A percentile compares a stretch with the other conserved stretches of the same genome.
Conservation (phyloP, 257 asterid genomes). For the Penstemon davidsonii region DNA sequence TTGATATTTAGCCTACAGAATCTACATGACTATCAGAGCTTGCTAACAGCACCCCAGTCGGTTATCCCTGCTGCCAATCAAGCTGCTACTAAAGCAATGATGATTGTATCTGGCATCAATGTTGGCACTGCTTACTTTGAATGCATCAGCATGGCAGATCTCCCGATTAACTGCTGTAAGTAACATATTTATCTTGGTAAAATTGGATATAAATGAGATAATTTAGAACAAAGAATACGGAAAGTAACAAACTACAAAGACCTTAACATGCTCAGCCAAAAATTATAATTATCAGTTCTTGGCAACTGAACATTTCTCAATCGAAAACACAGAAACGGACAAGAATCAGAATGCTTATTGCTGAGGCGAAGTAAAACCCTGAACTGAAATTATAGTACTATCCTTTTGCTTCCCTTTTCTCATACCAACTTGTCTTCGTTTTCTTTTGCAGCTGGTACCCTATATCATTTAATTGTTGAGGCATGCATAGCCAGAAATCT, state of each 20-base stretch:
- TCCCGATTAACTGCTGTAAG: constrained; percentile 86
- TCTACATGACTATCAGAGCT: constrained; percentile 68
- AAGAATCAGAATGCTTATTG: background rate
- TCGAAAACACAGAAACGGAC: background rate
- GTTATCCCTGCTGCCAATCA: constrained; percentile 77
- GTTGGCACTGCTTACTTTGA: constrained; percentile 58
- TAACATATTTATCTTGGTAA: background rate
- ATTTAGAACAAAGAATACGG: no score
- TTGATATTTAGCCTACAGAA: constrained; percentile 73
- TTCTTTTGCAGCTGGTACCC: constrained; percentile 76
- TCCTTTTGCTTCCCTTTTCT: background rate
- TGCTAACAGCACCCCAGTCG: constrained; percentile 79
- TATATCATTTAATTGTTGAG: constrained; percentile 85
- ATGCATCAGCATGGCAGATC: constrained; percentile 63
- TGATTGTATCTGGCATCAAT: constrained; percentile 63
- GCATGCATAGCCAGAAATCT: constrained; percentile 89
- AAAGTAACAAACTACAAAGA: no score
- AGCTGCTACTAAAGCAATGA: constrained; percentile 92
- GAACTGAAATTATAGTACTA: background rate
- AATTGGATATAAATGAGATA: background rate
- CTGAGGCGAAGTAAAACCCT: background rate
- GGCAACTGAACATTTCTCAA: no score
- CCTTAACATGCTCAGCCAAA: no score
- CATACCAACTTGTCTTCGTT: background rate
- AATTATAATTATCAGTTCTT: no score